These are phyloP conservation scores for Lentinula lateritia DNA, from an alignment of 768 basidiomycete species.

Conservation along the genomic window DNA sequence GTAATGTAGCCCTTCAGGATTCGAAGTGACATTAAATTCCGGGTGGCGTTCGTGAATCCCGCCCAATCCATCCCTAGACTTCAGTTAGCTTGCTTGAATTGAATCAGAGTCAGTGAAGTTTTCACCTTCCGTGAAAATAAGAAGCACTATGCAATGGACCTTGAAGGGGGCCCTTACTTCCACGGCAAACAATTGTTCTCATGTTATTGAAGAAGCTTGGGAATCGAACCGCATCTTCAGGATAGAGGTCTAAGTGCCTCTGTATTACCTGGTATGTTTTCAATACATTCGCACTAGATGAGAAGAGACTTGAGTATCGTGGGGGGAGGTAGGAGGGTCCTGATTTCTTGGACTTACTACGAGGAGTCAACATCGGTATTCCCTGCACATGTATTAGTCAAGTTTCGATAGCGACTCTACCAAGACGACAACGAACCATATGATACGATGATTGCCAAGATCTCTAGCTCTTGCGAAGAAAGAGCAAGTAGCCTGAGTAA, in stretches of 20 bases:
- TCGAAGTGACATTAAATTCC: constrained; percentile 41
- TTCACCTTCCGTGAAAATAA: constrained; percentile 80
- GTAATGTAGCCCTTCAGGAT: constrained; percentile 34
- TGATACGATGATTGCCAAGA: constrained; percentile 68
- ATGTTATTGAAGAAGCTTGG: constrained; percentile 46
- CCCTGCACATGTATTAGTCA: constrained; percentile 33
- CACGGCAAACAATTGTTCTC: constrained; percentile 62
- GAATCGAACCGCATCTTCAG: constrained; percentile 50
- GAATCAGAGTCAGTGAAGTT: neutral
- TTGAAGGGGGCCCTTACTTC: constrained; percentile 59
- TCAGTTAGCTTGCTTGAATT: neutral
- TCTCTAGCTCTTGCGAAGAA: constrained; percentile 78
- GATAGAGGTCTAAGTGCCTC: constrained; percentile 49
- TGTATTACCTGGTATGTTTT: constrained; percentile 70
- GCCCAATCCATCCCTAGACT: constrained; percentile 61
- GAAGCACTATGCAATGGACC: constrained; percentile 72
- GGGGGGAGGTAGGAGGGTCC: neutral
- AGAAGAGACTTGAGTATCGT: neutral
- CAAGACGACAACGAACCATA: constrained; percentile 48
- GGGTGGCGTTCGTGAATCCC: constrained; percentile 59
- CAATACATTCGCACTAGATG: constrained; percentile 59
- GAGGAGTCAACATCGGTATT: constrained; percentile 64
- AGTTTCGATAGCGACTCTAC: neutral
- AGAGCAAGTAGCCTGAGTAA: constrained; percentile 62
- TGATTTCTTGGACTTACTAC: constrained; percentile 38